A percentile compares a stretch with the other conserved stretches of the same genome.
phyloP scores from a whole-genome alignment of 129 eudicot genomes.

The Deinandra increscens region DNA sequence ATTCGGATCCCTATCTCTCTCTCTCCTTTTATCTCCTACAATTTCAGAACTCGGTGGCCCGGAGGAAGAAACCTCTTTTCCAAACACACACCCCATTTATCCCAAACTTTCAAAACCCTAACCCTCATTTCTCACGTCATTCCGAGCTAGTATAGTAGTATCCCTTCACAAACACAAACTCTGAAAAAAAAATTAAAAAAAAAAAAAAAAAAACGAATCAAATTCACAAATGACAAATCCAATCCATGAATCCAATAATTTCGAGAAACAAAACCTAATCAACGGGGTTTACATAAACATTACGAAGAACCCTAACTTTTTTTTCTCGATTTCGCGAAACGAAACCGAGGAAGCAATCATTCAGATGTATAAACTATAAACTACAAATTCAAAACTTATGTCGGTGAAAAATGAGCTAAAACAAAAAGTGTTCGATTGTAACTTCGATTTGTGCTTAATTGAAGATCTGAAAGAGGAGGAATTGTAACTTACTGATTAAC shows the following conservation, averaged over 20 bases:
- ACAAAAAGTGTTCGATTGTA: constrained; percentile 30
- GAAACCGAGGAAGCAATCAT: constrained; percentile 32
- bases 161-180: constrained; percentile 33
- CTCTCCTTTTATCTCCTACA: constrained; percentile 47
- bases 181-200: constrained; percentile 16
- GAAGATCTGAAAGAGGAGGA: constrained; percentile 33
- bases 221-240: not conserved
- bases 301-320: constrained; percentile 27
- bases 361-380: constrained; percentile 4
- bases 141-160: constrained; percentile 25
- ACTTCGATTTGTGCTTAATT: constrained; percentile 18
- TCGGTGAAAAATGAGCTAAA: constrained; percentile 27
- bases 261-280: not conserved
- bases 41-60: constrained; percentile 54
- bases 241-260: not conserved
- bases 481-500: constrained; percentile 23
- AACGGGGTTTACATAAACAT: not conserved
- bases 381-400: not conserved
- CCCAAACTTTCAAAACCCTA: constrained; percentile 38
- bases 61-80: constrained; percentile 64
- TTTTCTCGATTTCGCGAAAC: constrained; percentile 6
- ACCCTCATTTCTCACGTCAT: constrained; percentile 80
- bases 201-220: constrained; percentile 21
- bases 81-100: constrained; percentile 95
- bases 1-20: constrained; percentile 42